Base-by-base conservation (phyloP, 2,329 filamentous ascomycete genomes). In the Claviceps monticola region DNA sequence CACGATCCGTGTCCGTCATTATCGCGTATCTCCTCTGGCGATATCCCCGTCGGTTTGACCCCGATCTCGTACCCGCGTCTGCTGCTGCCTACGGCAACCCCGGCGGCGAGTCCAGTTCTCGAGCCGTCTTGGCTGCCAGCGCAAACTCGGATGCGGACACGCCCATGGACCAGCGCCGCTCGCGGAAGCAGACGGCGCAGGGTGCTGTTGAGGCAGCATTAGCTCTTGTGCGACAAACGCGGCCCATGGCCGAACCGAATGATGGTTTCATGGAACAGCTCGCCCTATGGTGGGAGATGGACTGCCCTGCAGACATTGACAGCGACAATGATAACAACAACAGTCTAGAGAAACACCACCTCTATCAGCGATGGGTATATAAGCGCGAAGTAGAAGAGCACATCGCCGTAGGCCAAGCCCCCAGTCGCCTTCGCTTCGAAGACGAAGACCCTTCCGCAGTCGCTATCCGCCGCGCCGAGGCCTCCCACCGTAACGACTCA, bases 191-290 rank as follows among this genome's bases (percentile, higher is more conserved):
- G 14, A 70, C 69, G 3, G 69, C 74, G 2, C 52, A 57, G 4
- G 65, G 68, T 8, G 80, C 85, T 21, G 74, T 80, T 4, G 54
- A 62, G n/a, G 64, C 66, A 46, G 89, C 90, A 2, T 71, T 97
- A 48, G 72, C 74, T 26, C 75, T 84, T 57, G 73, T 97, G 49
- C 80, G 82, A 50, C 70, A 83, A 62, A 78, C 77, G 44, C 81
- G 91, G 41, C 80, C 85, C 16, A 78, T 93, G 51, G 90, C 85
- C 55, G 88, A 95, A 62, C 93, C 93, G 3, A 98, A 98, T 64
- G 72, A 80, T 36, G 91, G 90, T 29, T 98, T 98, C 74, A 89
- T 91, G 82, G 73, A 80, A 49, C 93, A 98, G 68, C 76, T 98
- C 5, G 75, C 84, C 58, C 73, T 97, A 51, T 98, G 91, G 74